Conservation (phyloP, 1,284 basidiomycete genomes). For the Marasmius oreades region DNA sequence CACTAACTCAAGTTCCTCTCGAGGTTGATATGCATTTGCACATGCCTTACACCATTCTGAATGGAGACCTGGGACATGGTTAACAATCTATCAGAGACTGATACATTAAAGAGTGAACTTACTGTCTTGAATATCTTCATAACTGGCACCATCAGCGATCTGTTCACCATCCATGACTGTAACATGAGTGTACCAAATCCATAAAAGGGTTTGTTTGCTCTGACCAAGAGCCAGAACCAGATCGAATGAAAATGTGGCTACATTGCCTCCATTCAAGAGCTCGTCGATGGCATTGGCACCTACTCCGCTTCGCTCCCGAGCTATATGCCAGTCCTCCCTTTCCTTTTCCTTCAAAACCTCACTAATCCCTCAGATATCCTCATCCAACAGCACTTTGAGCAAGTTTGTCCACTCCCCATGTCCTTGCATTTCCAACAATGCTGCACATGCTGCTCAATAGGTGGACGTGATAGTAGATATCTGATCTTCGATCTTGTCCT, state of each 20-base stretch:
- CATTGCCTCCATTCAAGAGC: neutral
- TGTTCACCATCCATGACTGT: neutral
- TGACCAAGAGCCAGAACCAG: neutral
- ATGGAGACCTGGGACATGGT: neutral
- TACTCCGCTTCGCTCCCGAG: neutral
- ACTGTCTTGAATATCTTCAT: neutral
- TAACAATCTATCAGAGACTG: too few relatives aligned
- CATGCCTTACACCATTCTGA: conserved; percentile 6
- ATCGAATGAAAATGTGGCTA: neutral
- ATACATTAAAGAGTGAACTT: too few relatives aligned
- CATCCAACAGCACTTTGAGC: neutral
- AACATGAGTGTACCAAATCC: neutral
- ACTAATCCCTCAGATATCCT: neutral
- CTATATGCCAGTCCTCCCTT: neutral
- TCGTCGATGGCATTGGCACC: neutral
- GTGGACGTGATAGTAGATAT: too few relatives aligned
- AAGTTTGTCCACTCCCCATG: neutral
- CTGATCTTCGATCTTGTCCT: neutral
- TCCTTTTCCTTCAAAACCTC: neutral
- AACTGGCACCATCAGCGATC: neutral
- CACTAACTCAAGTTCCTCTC: conserved; percentile 3
- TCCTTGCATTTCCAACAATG: neutral
- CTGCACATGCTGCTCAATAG: neutral
- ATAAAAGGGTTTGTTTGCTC: neutral
- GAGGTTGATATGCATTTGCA: neutral